phyloP scores from a whole-genome alignment of 495 filamentous ascomycete species.

The Aspergillus avenaceus region DNA sequence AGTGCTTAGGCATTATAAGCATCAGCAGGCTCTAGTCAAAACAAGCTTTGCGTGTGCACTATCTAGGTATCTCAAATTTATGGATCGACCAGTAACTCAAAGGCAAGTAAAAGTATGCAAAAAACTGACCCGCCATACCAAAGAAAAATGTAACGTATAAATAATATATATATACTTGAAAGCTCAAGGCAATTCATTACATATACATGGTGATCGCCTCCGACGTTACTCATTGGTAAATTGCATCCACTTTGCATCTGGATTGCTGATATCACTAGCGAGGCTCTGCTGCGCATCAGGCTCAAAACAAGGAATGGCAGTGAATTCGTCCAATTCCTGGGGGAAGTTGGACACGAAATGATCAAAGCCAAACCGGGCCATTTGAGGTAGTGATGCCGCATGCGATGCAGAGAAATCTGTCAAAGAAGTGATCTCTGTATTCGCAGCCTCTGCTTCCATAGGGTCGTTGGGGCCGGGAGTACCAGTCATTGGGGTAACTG shows the following conservation, averaged over 20 bases:
- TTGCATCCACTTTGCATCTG: slow-evolving; percentile 36
- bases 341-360: slow-evolving; percentile 46
- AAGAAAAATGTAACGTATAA: slow-evolving; percentile 2
- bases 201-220: no score
- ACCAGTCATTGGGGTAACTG: slow-evolving; percentile 16
- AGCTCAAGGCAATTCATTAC: no score
- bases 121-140: slow-evolving; percentile 8
- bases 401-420: slow-evolving; percentile 31
- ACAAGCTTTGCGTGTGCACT: not conserved
- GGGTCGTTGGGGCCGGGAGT: slow-evolving; percentile 12
- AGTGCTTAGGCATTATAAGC: no score
- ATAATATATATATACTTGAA: no score
- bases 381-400: slow-evolving; percentile 25
- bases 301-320: slow-evolving; percentile 45
- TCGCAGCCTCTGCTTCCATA: slow-evolving; percentile 20
- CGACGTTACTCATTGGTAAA: slow-evolving; percentile 31
- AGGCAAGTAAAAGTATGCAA: not conserved
- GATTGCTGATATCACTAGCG: slow-evolving; percentile 23
- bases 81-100: not conserved
- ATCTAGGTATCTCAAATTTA: slow-evolving; percentile 13
- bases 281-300: slow-evolving; percentile 29
- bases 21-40: not conserved
- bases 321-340: slow-evolving; percentile 45
- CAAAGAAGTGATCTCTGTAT: slow-evolving; percentile 18
- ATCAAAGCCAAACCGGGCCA: slow-evolving; percentile 40